These are phyloP conservation scores for Gastrolobium villosum DNA, from an alignment of 306 rosid species.

Conservation along the genomic window DNA sequence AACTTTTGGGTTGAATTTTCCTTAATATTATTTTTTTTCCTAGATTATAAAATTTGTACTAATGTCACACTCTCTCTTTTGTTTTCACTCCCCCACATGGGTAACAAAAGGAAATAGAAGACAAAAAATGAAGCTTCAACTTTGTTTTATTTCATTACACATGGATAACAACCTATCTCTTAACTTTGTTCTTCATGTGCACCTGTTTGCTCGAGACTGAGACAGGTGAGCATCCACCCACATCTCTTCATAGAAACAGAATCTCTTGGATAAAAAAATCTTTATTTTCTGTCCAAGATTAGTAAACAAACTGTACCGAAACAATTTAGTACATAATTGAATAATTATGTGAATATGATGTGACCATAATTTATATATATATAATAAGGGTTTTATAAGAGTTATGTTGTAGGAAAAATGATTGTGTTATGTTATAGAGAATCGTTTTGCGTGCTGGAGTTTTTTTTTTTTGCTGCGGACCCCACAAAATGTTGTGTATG, in stretches of 20 bases:
- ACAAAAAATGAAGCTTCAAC: slow-evolving; percentile 32
- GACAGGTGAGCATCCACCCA: slow-evolving; percentile 40
- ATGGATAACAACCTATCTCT: slow-evolving; percentile 40
- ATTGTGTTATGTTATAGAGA: too few relatives aligned
- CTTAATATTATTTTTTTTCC: slow-evolving; percentile 25
- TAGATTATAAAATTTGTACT: slow-evolving; percentile 42
- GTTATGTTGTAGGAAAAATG: too few relatives aligned
- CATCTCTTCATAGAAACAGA: slow-evolving; percentile 37
- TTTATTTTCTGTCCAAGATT: slow-evolving; percentile 21
- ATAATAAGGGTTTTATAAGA: too few relatives aligned
- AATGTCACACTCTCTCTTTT: slow-evolving; percentile 28
- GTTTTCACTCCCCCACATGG: slow-evolving; percentile 40
- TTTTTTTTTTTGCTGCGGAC: too few relatives aligned
- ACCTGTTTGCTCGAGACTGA: slow-evolving; percentile 29
- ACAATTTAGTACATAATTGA: slow-evolving; percentile 13
- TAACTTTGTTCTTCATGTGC: slow-evolving; percentile 47
- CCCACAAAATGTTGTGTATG: too few relatives aligned
- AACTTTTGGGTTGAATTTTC: too few relatives aligned
- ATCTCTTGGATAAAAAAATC: slow-evolving; percentile 40
- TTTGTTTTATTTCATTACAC: slow-evolving; percentile 28
- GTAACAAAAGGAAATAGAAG: slow-evolving; percentile 39
- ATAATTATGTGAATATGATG: slow-evolving; percentile 27
- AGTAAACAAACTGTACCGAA: background rate
- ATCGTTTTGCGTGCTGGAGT: too few relatives aligned
- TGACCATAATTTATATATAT: background rate